Evolutionary conservation across 768 basidiomycete genomes (phyloP), one percentile per base, ranked within the genome.

Genomic region (Boletellus sp.): DNA sequence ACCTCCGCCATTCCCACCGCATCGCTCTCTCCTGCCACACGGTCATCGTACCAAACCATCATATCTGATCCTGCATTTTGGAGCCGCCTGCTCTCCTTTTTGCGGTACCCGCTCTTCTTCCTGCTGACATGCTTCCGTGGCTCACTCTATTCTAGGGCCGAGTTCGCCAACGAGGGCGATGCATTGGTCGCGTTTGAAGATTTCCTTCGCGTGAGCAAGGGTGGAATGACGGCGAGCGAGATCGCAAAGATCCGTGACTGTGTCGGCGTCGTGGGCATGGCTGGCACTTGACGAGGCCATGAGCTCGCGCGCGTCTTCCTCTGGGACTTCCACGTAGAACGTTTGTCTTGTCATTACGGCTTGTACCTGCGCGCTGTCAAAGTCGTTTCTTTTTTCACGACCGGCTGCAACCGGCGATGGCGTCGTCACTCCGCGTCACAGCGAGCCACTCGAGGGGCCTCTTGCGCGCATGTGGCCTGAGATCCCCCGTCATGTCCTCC

Each of bases 231-330:
- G 16, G 83, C 91, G 0, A 83, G 76, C 52, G 90, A 97, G 64
- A 90, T 96, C 49, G 95, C 95, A 13, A 89, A 81, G 74, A 93
- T 97, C 59, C 79, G 95, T 42, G 95, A 97, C 65, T 74, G 77
- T 19, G 87, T 93, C 16, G 93, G 93, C 5, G 78, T 95, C 22
- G 76, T 83, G 36, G 94, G 93, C 24, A 94, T 94, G 92, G 88
- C 84, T 19, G 92, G 92, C 12, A 84, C 79, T 46, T 50, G 36
- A 36, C 23, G 17, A 7, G n/a, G 23, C 17, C n/a, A 34, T 45
- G 33, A 33, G 33, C 19, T 43, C 32, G 6, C 8, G 31, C 9
- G 11, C 15, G n/a, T 34, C 32, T 40, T 9, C 16, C 23, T 24
- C 23, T 12, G 40, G 41, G n/a, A 47, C 50, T 54, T 8, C 11